phyloP scores from a whole-genome alignment of 208 protist genomes.

The Trichomonas tenax region DNA sequence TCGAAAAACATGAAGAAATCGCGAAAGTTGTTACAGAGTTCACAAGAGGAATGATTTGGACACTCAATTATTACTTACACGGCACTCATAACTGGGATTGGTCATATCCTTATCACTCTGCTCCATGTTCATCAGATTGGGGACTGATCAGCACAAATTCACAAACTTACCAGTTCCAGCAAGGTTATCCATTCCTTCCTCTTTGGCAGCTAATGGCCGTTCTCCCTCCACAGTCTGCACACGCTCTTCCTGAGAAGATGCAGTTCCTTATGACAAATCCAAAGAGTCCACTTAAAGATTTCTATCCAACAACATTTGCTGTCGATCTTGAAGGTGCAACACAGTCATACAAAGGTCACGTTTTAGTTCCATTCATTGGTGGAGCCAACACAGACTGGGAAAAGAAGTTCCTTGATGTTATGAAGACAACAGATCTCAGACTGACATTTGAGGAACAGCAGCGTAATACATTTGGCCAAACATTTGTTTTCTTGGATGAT shows the following conservation, averaged over 20 bases:
- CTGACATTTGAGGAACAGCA: background rate
- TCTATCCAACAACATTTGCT: constrained; percentile 82
- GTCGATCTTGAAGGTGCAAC: constrained; percentile 83
- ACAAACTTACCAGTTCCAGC: background rate
- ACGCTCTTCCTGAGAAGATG: constrained; percentile 60
- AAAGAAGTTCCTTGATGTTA: background rate
- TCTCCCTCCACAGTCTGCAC: constrained; percentile 32
- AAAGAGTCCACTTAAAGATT: constrained; percentile 67
- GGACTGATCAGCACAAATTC: background rate
- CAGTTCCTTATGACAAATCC: constrained; percentile 60
- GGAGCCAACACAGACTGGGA: constrained; percentile 27
- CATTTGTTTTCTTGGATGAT: background rate
- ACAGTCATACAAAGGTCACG: constrained; percentile 58
- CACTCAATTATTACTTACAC: constrained; percentile 53
- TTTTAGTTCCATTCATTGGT: constrained; percentile 66
- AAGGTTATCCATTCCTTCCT: constrained; percentile 66
- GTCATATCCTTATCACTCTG: constrained; percentile 64
- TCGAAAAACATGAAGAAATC: background rate
- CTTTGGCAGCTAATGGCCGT: constrained; percentile 76
- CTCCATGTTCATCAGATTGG: constrained; percentile 54
- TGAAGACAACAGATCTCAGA: background rate
- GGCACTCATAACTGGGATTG: constrained; percentile 49
- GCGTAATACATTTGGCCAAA: background rate
- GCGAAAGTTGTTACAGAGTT: constrained; percentile 28
- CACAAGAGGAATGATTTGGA: constrained; percentile 51